Evolutionary conservation across 2,329 filamentous ascomycete species (phyloP).

Genomic region (Scedosporium boydii): DNA sequence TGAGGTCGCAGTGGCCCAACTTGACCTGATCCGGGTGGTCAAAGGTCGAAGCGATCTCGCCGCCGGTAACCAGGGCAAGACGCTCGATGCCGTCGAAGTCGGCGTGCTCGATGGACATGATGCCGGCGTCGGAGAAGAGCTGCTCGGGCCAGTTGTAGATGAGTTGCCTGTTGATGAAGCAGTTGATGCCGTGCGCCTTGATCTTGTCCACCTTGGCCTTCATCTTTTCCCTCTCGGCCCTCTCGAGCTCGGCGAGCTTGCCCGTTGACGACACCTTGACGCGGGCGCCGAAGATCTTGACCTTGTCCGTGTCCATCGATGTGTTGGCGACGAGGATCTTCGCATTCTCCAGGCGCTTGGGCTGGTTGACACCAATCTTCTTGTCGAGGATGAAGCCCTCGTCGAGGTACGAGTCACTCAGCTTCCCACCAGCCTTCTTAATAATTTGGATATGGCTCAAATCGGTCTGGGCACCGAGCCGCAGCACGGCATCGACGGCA

Average conservation of each 20-base stretch:
- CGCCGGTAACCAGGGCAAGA: constrained; percentile 86
- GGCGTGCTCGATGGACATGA: constrained; percentile 97
- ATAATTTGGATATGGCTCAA: constrained; percentile 98
- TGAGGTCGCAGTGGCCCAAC: constrained; percentile 86
- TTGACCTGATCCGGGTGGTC: constrained; percentile 97
- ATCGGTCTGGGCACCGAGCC: constrained; percentile 83
- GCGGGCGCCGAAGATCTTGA: constrained; percentile 97
- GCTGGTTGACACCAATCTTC: constrained; percentile 98
- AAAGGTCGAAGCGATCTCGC: constrained; percentile 95
- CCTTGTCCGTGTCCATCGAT: constrained; percentile 98
- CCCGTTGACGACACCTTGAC: constrained; percentile 95
- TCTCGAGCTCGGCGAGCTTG: constrained; percentile 96
- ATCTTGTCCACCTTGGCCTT: constrained; percentile 98
- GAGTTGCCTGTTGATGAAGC: constrained; percentile 97
- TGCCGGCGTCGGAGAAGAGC: constrained; percentile 93
- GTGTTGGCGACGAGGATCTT: constrained; percentile 98
- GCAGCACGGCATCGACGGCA: constrained; percentile 82
- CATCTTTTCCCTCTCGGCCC: constrained; percentile 99
- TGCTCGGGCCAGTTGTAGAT: constrained; percentile 99
- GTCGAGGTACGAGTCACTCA: constrained; percentile 94
- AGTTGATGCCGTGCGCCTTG: constrained; percentile 98
- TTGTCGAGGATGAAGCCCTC: constrained; percentile 98
- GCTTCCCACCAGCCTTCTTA: constrained; percentile 97
- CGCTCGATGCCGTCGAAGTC: constrained; percentile 98
- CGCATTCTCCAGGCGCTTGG: constrained; percentile 92